Conservation (phyloP, 208 protist genomes). For the Phytomonas sp. region DNA sequence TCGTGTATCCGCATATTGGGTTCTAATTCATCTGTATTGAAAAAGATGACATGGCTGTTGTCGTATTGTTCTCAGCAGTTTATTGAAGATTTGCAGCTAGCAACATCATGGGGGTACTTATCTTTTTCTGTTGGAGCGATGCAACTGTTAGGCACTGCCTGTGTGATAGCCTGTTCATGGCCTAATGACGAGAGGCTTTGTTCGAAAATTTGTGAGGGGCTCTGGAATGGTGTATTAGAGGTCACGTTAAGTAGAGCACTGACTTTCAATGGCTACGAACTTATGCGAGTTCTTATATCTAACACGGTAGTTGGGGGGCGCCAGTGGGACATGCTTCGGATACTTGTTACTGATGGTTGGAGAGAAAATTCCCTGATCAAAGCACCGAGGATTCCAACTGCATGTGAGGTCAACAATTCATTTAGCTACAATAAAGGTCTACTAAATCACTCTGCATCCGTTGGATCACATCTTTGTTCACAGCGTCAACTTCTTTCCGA, state of each 20-base stretch:
- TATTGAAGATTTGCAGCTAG: neutral
- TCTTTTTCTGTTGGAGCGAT: neutral
- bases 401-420: neutral
- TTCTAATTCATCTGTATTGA: neutral
- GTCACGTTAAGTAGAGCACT: neutral
- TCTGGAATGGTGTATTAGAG: neutral
- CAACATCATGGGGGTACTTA: neutral
- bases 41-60: neutral
- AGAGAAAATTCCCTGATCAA: neutral
- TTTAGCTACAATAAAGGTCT: neutral
- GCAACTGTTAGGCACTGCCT: neutral
- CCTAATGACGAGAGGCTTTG: neutral
- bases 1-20: neutral
- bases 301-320: neutral
- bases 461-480: neutral
- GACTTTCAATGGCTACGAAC: conserved; percentile 1
- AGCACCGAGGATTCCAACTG: neutral
- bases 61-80: neutral
- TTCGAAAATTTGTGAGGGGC: neutral
- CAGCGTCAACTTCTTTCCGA: neutral
- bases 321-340: neutral
- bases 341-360: neutral
- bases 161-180: neutral
- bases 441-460: neutral
- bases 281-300: conserved; percentile 1